Percentiles rank a stretch among this genome's conserved stretches.
Conservation (phyloP, 2,329 filamentous ascomycete genomes). For the Calonectria ilicicola region DNA sequence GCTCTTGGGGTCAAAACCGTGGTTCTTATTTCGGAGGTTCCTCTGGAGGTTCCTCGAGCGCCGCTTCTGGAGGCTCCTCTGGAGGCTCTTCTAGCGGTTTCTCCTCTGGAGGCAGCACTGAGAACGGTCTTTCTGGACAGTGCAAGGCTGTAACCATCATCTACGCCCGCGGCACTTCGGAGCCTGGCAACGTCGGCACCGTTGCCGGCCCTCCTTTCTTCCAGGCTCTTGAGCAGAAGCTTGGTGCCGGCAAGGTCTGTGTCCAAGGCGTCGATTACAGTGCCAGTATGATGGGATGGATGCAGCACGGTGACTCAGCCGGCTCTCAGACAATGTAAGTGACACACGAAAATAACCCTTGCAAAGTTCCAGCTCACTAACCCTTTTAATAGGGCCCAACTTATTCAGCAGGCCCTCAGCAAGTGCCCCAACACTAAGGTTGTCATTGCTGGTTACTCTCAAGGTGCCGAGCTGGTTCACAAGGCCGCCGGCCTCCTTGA, state of each 20-base stretch:
- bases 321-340: conserved; percentile 62
- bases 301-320: conserved; percentile 56
- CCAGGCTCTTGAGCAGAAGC: conserved; percentile 52
- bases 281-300: conserved; percentile 58
- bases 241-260: conserved; percentile 58
- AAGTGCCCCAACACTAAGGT: conserved; percentile 59
- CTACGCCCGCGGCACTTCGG: conserved; percentile 68
- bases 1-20: neutral
- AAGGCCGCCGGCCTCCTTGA: conserved; percentile 53
- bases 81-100: neutral
- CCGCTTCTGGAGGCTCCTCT: conserved; percentile 12
- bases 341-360: neutral
- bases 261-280: conserved; percentile 68
- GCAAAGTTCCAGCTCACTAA: neutral
- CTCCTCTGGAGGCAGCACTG: conserved; percentile 27
- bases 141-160: conserved; percentile 60
- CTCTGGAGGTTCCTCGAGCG: neutral
- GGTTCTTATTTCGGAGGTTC: neutral
- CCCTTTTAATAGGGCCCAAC: conserved; percentile 27
- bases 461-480: conserved; percentile 55
- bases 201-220: conserved; percentile 64
- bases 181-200: conserved; percentile 63
- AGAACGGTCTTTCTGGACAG: conserved; percentile 38
- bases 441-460: conserved; percentile 61
- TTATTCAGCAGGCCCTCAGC: conserved; percentile 47